Conservation (phyloP, 2,329 filamentous ascomycete genomes). For the Aspergillus ibericus region DNA sequence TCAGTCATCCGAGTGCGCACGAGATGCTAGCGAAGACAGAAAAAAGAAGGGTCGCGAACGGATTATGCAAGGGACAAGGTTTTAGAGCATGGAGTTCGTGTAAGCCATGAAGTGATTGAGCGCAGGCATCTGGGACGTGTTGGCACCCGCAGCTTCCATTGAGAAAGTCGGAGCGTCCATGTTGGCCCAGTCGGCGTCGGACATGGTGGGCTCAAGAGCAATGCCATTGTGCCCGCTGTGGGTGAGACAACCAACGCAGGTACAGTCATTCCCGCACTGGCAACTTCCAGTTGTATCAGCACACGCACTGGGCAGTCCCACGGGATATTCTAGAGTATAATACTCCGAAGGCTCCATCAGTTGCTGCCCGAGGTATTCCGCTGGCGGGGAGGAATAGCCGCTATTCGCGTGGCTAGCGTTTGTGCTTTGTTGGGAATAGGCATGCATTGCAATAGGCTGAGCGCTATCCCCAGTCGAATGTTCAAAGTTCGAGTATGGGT, state of each 20-base stretch:
- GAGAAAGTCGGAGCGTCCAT: not conserved
- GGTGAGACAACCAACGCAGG: slow-evolving; percentile 54
- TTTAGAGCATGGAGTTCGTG: slow-evolving; percentile 24
- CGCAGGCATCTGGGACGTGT: slow-evolving; percentile 19
- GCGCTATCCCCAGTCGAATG: slow-evolving; percentile 16
- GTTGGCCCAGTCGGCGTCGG: slow-evolving; percentile 7
- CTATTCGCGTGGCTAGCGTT: slow-evolving; percentile 19
- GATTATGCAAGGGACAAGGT: not conserved
- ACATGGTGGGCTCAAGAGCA: slow-evolving; percentile 28
- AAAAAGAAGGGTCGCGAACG: not conserved
- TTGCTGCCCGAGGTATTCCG: slow-evolving; percentile 27
- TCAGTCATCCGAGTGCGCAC: not conserved
- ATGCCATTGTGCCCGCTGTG: slow-evolving; percentile 53
- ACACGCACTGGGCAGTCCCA: slow-evolving; percentile 42
- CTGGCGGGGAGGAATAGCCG: slow-evolving; percentile 28
- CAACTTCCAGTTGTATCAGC: slow-evolving; percentile 52
- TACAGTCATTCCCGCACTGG: slow-evolving; percentile 54
- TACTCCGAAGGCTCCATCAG: slow-evolving; percentile 46
- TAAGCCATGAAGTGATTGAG: slow-evolving; percentile 21
- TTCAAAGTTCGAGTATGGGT: slow-evolving; percentile 19
- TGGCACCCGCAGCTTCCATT: not conserved
- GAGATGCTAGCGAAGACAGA: not conserved
- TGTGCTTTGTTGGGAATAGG: slow-evolving; percentile 22
- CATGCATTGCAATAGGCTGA: slow-evolving; percentile 18
- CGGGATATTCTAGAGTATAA: slow-evolving; percentile 44